phyloP scores from a whole-genome alignment of 768 basidiomycete species.

The Tricholoma bakamatsutake region DNA sequence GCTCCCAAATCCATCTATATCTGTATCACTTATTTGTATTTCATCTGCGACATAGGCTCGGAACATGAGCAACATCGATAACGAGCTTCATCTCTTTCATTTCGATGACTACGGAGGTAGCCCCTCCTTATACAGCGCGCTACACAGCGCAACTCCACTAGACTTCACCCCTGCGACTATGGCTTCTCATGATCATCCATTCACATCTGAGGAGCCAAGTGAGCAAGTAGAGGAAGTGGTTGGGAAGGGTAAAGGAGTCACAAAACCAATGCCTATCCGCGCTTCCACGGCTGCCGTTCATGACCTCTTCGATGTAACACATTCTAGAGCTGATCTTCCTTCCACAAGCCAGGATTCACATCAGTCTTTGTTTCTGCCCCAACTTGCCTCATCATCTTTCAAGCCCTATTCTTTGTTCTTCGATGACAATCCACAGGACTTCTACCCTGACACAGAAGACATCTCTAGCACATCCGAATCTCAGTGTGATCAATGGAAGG shows the following conservation, averaged over 20 bases:
- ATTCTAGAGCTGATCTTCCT: conserved; percentile 13
- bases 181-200: conserved; percentile 24
- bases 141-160: conserved; percentile 7
- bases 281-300: conserved; percentile 24
- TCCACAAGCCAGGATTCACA: conserved; percentile 19
- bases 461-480: background rate
- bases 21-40: conserved; percentile 2
- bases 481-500: conserved; percentile 9
- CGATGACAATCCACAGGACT: conserved; percentile 9
- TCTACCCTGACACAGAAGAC: conserved; percentile 10
- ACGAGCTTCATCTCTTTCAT: conserved; percentile 44
- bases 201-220: conserved; percentile 24
- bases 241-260: conserved; percentile 52
- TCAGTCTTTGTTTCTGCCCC: conserved; percentile 21
- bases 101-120: conserved; percentile 38
- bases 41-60: conserved; percentile 7
- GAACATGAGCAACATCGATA: conserved; percentile 41
- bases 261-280: conserved; percentile 48
- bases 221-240: conserved; percentile 11
- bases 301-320: conserved; percentile 35
- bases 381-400: conserved; percentile 20
- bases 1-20: conserved; percentile 3
- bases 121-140: conserved; percentile 1
- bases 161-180: conserved; percentile 13
- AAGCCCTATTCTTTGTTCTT: conserved; percentile 3